These are phyloP conservation scores for Trichoderma harzianum DNA, from an alignment of 2,329 filamentous ascomycete species.

Conservation along the genomic window DNA sequence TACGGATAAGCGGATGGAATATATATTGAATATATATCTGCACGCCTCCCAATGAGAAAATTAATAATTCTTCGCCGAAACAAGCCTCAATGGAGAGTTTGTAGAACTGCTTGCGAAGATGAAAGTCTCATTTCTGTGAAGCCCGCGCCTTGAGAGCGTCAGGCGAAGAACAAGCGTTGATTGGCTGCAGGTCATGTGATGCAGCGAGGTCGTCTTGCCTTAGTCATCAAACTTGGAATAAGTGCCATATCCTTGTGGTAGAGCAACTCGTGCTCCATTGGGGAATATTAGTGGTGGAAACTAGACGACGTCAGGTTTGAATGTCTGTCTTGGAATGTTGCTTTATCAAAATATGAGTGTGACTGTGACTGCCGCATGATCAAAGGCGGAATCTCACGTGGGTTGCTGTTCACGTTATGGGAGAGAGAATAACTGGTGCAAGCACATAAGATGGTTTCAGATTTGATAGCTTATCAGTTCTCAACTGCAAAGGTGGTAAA, in stretches of 20 bases:
- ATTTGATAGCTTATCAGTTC: neutral
- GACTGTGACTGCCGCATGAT: neutral
- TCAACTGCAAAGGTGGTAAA: neutral
- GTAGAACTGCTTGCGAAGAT: neutral
- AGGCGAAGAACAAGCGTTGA: neutral
- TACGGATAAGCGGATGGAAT: neutral
- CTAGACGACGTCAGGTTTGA: neutral
- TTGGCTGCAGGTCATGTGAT: constrained; percentile 17
- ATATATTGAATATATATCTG: neutral
- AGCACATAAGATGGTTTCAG: neutral
- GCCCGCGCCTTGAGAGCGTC: constrained; percentile 8
- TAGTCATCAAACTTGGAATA: neutral
- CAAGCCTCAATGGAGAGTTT: neutral
- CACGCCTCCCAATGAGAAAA: neutral
- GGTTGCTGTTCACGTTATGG: neutral
- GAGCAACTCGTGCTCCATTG: neutral
- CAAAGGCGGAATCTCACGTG: neutral
- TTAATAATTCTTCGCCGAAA: neutral
- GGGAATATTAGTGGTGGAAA: neutral
- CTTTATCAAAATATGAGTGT: neutral
- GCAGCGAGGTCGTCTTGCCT: neutral
- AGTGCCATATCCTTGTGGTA: neutral
- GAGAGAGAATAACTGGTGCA: neutral
- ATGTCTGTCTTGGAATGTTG: neutral
- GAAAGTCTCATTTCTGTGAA: constrained; percentile 11